Conservation (phyloP, 225 moss, liverwort and hornwort species). For the Antitrichia curtipendula region DNA sequence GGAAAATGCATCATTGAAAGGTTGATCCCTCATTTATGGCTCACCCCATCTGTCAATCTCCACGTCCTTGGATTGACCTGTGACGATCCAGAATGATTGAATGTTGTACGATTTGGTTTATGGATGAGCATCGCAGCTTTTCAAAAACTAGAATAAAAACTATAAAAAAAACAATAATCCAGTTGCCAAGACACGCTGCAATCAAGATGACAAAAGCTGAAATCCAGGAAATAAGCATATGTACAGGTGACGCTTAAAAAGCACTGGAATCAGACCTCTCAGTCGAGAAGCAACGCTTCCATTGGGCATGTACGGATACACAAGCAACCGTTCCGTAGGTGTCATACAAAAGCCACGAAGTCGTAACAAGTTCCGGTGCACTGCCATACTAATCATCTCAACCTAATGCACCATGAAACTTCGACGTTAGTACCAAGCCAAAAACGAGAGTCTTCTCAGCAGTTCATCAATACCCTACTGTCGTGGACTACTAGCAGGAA, state of each 20-base stretch:
- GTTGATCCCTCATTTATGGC: constrained; percentile 5
- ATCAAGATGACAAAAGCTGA: not conserved
- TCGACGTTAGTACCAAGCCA: not conserved
- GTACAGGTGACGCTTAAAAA: not conserved
- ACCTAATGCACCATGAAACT: constrained; percentile 33
- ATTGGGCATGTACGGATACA: constrained; percentile 94
- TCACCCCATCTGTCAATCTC: constrained; percentile 28
- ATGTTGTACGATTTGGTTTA: not conserved
- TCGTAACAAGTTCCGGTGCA: constrained; percentile 82
- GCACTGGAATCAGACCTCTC: constrained; percentile 37
- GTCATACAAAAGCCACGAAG: constrained; percentile 92
- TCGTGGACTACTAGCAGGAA: not conserved
- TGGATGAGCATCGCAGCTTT: not conserved
- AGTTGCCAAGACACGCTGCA: not conserved
- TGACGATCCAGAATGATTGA: constrained; percentile 1
- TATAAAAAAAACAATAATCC: not conserved
- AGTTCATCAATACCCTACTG: not conserved
- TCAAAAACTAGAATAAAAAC: not conserved
- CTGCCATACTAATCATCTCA: constrained; percentile 98
- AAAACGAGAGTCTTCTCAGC: not conserved
- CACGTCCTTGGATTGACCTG: constrained; percentile 19
- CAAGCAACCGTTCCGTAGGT: constrained; percentile 81
- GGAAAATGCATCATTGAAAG: not conserved
- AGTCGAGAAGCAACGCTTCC: constrained; percentile 91
- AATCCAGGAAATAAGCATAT: not conserved